phyloP scores from a whole-genome alignment of 257 asterid genomes.

The Primulina eburnea region DNA sequence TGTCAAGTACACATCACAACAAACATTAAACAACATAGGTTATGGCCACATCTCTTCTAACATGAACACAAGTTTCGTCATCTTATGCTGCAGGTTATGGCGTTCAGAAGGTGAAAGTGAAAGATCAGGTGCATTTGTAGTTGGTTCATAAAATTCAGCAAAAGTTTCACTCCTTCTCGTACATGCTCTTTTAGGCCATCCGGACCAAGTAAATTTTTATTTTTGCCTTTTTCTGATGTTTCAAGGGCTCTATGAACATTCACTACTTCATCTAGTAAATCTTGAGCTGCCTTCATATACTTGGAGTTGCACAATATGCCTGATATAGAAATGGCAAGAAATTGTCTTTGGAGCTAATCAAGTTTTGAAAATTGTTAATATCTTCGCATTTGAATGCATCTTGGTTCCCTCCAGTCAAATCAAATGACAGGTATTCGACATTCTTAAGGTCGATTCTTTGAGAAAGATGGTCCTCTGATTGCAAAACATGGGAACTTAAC shows the following conservation, averaged over 20 bases:
- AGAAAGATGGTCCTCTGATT: conserved; percentile 29
- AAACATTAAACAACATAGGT: neutral
- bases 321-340: conserved; percentile 30
- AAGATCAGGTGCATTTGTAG: conserved; percentile 33
- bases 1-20: neutral
- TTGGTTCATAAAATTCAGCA: conserved; percentile 33
- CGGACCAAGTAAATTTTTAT: conserved; percentile 27
- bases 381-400: conserved; percentile 28
- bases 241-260: conserved; percentile 42
- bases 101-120: conserved; percentile 53
- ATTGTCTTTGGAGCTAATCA: conserved; percentile 32
- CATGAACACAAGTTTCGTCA: conserved; percentile 54
- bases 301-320: conserved; percentile 40
- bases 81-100: conserved; percentile 55
- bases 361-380: conserved; percentile 21
- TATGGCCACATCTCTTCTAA: conserved; percentile 53
- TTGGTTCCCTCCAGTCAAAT: conserved; percentile 33
- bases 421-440: conserved; percentile 54
- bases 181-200: conserved; percentile 34
- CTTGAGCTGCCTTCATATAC: conserved; percentile 62
- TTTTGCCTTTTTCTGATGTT: conserved; percentile 28
- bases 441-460: conserved; percentile 34
- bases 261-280: conserved; percentile 60
- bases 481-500: conserved; percentile 36
- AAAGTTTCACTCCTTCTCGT: conserved; percentile 28